Evolutionary conservation across 169 alveolate genomes (phyloP), one percentile per base, ranked within the genome.

Genomic region (Hammondia hammondi): DNA sequence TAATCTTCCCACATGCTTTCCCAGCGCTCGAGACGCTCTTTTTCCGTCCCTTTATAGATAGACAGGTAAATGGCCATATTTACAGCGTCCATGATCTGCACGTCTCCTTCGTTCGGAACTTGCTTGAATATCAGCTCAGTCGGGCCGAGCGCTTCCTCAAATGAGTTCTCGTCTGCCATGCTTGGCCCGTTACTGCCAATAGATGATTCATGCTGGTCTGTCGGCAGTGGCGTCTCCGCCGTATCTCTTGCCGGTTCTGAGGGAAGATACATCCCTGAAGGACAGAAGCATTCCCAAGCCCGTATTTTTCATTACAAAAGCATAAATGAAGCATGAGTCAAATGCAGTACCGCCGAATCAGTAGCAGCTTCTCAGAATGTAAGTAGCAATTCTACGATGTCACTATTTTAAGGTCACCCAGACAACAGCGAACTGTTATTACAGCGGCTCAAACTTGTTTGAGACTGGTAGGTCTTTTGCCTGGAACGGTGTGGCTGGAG

Each of bases 101-200:
- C 43, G 90, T 82, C 90, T 21, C 90, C 90, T 45, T 43, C 90
- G 90, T 82, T 82, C 1, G 90, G 90, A 14, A 82, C 90, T 14
- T 12, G 39, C 29, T 21, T 6, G 90, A 4, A 43, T 32, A 82
- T 9, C 6, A 82, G 70, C 57, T 82, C 72, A 24, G 90, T 45
- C 2, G 90, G 90, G 5, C 90, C 90, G 3, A 48, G 24, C 12
- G 90, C 57, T 35, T 82, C 90, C 71, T 82, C 90, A n/a, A 45
- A 45, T 17, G 87, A 39, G 27, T 24, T 46, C 46, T 37, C 43
- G 32, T 4, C 21, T 37, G 87, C 48, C 87, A 77, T 24, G 7
- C 1, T 46, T 17, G 56, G 87, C 0, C 27, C 48, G 24, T 77
- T 32, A 29, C 48, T 6, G 5, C 12, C 56, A 32, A 0, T 39